A percentile compares a stretch with the other conserved stretches of the same genome.
phyloP scores from a whole-genome alignment of 2,329 filamentous ascomycete species.

The Aureobasidium uvarum region DNA sequence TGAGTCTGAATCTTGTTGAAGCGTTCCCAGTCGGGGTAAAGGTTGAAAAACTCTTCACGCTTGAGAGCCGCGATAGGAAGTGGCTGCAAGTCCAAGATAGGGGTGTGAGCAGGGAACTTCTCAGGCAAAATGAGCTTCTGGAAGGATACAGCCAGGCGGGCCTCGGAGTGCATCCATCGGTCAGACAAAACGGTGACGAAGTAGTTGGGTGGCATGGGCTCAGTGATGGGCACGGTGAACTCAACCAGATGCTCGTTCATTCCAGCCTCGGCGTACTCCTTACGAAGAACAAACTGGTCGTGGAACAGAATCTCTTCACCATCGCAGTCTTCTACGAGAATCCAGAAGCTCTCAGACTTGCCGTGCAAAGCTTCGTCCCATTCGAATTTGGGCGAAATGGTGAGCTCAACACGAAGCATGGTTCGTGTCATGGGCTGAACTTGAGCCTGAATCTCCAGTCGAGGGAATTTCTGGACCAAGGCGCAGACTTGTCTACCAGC shows the following conservation, averaged over 20 bases:
- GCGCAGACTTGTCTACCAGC: conserved; percentile 81
- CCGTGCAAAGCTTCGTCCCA: conserved; percentile 94
- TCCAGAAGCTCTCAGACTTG: conserved; percentile 89
- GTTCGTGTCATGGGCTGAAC: conserved; percentile 94
- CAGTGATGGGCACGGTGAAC: conserved; percentile 92
- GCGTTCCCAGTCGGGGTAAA: conserved; percentile 80
- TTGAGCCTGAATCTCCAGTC: conserved; percentile 87
- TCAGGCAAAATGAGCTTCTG: conserved; percentile 92
- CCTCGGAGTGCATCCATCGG: conserved; percentile 98
- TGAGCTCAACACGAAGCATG: conserved; percentile 85
- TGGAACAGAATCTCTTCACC: conserved; percentile 95
- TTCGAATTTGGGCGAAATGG: conserved; percentile 89
- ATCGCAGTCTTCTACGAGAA: conserved; percentile 94
- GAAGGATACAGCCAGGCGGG: conserved; percentile 88
- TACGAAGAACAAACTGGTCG: conserved; percentile 88
- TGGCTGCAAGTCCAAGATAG: conserved; percentile 85
- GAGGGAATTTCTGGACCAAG: conserved; percentile 87
- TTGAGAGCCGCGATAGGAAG: conserved; percentile 87
- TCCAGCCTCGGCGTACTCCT: conserved; percentile 81
- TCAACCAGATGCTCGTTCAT: conserved; percentile 93
- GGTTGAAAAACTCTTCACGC: conserved; percentile 71
- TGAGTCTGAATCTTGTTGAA: conserved; percentile 99
- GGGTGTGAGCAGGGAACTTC: conserved; percentile 92
- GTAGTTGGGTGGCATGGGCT: conserved; percentile 98
- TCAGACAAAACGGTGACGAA: conserved; percentile 95